phyloP scores from a whole-genome alignment of 2,329 filamentous ascomycete genomes.

The Dactylellina cionopaga region DNA sequence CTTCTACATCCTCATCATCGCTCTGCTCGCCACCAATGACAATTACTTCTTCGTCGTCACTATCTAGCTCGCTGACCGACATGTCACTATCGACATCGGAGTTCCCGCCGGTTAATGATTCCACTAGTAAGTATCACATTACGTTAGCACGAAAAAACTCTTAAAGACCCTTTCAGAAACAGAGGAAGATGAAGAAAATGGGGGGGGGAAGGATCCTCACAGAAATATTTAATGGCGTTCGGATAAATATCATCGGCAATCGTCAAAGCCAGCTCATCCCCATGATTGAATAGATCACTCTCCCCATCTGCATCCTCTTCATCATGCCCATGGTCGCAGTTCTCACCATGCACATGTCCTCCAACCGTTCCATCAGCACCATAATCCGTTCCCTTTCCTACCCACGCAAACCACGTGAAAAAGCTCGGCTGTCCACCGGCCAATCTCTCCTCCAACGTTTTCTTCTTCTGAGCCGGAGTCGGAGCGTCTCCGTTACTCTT shows the following conservation, averaged over 20 bases:
- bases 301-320: conserved; percentile 70
- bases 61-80: conserved; percentile 65
- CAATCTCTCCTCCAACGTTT: conserved; percentile 68
- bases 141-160: not conserved
- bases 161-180: not conserved
- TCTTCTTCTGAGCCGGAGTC: conserved; percentile 64
- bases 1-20: conserved; percentile 63
- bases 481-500: conserved; percentile 61
- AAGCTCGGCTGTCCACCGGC: conserved; percentile 59
- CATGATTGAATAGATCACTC: conserved; percentile 86
- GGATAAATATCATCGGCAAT: conserved; percentile 91
- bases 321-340: conserved; percentile 65
- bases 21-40: conserved; percentile 62
- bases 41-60: conserved; percentile 63
- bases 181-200: conserved; percentile 56
- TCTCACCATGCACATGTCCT: too few species aligned
- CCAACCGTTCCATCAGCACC: conserved; percentile 59
- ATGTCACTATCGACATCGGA: conserved; percentile 67
- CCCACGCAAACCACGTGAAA: conserved; percentile 56
- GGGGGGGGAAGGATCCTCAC: too few species aligned
- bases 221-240: conserved; percentile 88
- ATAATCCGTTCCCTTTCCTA: conserved; percentile 58
- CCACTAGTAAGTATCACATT: conserved; percentile 64
- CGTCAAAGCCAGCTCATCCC: conserved; percentile 81
- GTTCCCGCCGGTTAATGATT: conserved; percentile 76